phyloP scores from a whole-genome alignment of 2,329 filamentous ascomycete genomes.

The Trichophyton simii region DNA sequence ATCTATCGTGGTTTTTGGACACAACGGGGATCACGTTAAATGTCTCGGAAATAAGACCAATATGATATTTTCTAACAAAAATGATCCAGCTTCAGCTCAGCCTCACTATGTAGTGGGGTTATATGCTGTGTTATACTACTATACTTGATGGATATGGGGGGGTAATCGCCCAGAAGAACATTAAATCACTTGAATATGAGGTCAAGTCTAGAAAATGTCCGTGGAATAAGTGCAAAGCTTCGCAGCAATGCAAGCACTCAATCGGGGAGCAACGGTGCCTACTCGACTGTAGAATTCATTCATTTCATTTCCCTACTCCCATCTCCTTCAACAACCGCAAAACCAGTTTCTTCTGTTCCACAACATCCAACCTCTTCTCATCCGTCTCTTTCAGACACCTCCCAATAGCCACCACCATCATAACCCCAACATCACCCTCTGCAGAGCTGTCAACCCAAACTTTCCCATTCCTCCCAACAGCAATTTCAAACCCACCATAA shows the following conservation, averaged over 20 bases:
- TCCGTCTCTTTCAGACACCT: constrained; percentile 69
- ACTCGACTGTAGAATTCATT: not conserved
- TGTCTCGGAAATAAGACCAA: no score
- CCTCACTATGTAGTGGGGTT: no score
- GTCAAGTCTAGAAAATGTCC: no score
- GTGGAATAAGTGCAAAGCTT: not conserved
- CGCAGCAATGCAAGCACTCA: not conserved
- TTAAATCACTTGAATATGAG: not conserved
- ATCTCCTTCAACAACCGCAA: constrained; percentile 32
- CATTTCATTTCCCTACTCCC: constrained; percentile 12
- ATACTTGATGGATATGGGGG: not conserved
- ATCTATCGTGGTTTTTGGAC: no score
- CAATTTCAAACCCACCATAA: constrained; percentile 67
- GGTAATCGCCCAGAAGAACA: not conserved
- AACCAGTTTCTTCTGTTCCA: constrained; percentile 37
- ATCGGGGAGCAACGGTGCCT: not conserved
- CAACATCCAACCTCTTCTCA: constrained; percentile 37
- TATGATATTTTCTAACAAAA: no score
- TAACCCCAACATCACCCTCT: constrained; percentile 45
- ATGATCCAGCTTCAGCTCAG: no score
- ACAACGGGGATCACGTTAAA: no score
- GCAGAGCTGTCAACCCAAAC: constrained; percentile 71
- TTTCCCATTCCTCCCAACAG: constrained; percentile 81
- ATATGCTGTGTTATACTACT: not conserved
- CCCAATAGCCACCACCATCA: constrained; percentile 64